Percentiles rank a stretch among this genome's conserved stretches.
Conservation (phyloP, 805 yeast genomes). For the Citeromyces nyonsensis region DNA sequence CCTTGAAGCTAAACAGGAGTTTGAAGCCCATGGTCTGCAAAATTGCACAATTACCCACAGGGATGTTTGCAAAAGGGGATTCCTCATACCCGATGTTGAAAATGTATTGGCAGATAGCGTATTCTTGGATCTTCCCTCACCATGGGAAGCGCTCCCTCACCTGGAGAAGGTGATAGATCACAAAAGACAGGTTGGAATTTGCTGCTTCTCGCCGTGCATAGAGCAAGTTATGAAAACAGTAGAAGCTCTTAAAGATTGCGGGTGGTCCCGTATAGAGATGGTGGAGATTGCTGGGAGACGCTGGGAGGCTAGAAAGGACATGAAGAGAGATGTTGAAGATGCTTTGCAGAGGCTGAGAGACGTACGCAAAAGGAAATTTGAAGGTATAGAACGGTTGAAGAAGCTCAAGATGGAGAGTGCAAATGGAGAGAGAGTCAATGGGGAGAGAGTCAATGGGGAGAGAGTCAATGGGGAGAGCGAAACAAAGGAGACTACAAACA, state of each 20-base stretch:
- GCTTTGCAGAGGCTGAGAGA: conserved; percentile 69
- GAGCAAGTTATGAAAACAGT: conserved; percentile 91
- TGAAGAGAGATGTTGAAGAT: conserved; percentile 72
- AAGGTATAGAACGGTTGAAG: conserved; percentile 28
- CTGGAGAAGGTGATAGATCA: conserved; percentile 40
- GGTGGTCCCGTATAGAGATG: conserved; percentile 84
- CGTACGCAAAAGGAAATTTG: conserved; percentile 56
- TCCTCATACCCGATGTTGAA: conserved; percentile 25
- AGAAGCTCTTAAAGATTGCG: conserved; percentile 52
- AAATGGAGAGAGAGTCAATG: background rate
- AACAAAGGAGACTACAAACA: background rate
- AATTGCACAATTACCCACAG: conserved; percentile 65
- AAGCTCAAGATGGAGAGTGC: conserved; percentile 1
- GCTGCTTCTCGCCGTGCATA: conserved; percentile 96
- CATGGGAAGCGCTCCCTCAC: conserved; percentile 90
- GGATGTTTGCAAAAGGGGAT: conserved; percentile 86
- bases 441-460: background rate
- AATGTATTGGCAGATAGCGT: conserved; percentile 44
- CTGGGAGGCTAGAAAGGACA: conserved; percentile 83
- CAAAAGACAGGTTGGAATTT: conserved; percentile 45
- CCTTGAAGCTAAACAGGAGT: conserved; percentile 64
- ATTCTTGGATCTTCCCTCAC: conserved; percentile 88
- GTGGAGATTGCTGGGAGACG: conserved; percentile 76
- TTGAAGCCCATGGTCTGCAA: conserved; percentile 52
- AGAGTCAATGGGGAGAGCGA: background rate